Evolutionary conservation across 441 rosid genomes (phyloP).

Genomic region (Populus hybrid): DNA sequence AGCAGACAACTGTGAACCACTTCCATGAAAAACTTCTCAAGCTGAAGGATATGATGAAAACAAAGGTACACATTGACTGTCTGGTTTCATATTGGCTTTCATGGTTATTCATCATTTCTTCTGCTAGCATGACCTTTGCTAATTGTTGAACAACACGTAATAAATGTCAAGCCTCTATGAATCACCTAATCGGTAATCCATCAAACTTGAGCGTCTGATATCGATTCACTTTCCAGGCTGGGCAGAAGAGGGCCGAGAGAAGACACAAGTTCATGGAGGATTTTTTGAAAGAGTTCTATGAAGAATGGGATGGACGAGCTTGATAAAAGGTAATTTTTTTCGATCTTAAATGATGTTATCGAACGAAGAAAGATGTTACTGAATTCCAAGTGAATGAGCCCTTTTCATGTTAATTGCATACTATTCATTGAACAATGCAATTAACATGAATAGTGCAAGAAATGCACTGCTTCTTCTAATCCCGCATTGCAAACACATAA

Average conservation of each 20-base stretch:
- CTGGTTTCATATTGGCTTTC: not conserved
- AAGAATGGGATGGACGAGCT: constrained; percentile 74
- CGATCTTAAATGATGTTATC: not conserved
- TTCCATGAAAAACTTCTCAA: constrained; percentile 89
- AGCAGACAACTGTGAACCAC: constrained; percentile 82
- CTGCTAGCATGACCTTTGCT: not conserved
- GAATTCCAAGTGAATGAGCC: too few species aligned
- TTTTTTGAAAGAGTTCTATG: constrained; percentile 54
- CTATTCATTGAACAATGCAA: too few species aligned
- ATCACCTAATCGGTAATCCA: not conserved
- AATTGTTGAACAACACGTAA: not conserved
- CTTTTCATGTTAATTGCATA: too few species aligned
- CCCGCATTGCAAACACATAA: too few species aligned
- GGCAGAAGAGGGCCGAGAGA: constrained; percentile 65
- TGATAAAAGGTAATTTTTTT: constrained; percentile 23
- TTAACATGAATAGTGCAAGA: too few species aligned
- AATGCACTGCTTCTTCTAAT: too few species aligned
- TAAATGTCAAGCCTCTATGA: not conserved
- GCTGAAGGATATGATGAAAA: constrained; percentile 76
- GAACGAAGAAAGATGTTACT: too few species aligned
- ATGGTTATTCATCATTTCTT: not conserved
- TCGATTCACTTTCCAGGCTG: constrained; percentile 46
- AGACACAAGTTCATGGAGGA: constrained; percentile 77
- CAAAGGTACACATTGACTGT: constrained; percentile 41
- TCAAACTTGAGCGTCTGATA: not conserved